phyloP scores from a whole-genome alignment of 441 rosid genomes.

The Omphalea diandra region DNA sequence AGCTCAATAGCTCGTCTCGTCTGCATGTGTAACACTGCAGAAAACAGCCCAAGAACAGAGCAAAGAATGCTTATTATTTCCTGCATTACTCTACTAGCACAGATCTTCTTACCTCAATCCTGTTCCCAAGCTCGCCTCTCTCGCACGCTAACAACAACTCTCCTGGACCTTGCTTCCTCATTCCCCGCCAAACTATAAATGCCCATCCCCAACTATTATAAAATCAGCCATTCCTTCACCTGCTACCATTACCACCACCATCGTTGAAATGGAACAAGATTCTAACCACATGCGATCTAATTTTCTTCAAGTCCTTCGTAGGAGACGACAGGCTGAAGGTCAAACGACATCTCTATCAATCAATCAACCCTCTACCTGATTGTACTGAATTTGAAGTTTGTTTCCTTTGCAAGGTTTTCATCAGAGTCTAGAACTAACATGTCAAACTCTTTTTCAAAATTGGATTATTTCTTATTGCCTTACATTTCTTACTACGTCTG shows the following conservation, averaged over 20 bases:
- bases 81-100: too few species aligned
- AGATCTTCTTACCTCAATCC: too few species aligned
- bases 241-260: neutral
- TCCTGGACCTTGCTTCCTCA: too few species aligned
- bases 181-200: too few species aligned
- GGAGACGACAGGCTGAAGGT: constrained; percentile 59
- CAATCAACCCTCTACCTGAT: neutral
- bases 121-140: too few species aligned
- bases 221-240: neutral
- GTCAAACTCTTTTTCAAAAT: neutral
- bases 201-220: too few species aligned
- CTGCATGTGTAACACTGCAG: too few species aligned
- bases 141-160: too few species aligned
- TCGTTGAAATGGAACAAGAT: constrained; percentile 7
- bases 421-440: too few species aligned
- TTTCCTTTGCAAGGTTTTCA: constrained; percentile 35
- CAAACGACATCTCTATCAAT: neutral
- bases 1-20: too few species aligned
- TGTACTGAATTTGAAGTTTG: neutral
- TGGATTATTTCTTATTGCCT: constrained; percentile 11
- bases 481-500: constrained; percentile 61
- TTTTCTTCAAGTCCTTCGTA: constrained; percentile 50
- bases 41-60: too few species aligned
- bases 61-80: too few species aligned
- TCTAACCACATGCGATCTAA: constrained; percentile 42